Percentiles rank a stretch among this genome's conserved stretches.
Conservation (phyloP, 805 yeast species). For the Kodamaea sagamina region DNA sequence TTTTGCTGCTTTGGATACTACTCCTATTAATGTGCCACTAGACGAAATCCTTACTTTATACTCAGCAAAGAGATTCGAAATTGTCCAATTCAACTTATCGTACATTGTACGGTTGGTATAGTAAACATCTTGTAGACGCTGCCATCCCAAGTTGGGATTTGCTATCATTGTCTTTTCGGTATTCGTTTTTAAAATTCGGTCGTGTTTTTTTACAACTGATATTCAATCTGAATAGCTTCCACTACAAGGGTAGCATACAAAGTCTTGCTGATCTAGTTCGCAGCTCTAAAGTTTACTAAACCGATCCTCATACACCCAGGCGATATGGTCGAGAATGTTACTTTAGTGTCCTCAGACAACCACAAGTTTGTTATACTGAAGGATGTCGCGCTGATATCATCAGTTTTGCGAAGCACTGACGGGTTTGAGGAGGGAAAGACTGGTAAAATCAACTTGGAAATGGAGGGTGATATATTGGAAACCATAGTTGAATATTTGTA, state of each 20-base stretch:
- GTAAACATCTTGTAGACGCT: constrained; percentile 67
- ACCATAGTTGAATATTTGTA: constrained; percentile 84
- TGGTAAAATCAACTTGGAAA: constrained; percentile 58
- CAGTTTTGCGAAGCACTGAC: constrained; percentile 51
- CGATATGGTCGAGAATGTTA: constrained; percentile 42
- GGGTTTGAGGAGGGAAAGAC: constrained; percentile 60
- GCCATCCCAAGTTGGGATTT: constrained; percentile 67
- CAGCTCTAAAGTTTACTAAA: too few species aligned
- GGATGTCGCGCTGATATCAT: constrained; percentile 78
- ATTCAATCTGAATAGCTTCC: not conserved
- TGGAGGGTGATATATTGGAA: constrained; percentile 70
- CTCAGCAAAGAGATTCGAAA: constrained; percentile 38
- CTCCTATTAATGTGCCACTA: constrained; percentile 56
- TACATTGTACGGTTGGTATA: constrained; percentile 64
- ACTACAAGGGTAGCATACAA: too few species aligned
- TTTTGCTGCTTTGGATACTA: constrained; percentile 39
- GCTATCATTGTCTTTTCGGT: constrained; percentile 18
- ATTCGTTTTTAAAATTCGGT: not conserved
- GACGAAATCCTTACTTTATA: constrained; percentile 52
- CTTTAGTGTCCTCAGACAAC: constrained; percentile 73
- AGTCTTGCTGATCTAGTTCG: too few species aligned
- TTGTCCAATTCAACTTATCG: constrained; percentile 51
- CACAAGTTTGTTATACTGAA: constrained; percentile 59
- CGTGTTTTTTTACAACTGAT: not conserved
- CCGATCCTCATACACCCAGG: too few species aligned